phyloP scores from a whole-genome alignment of 2,329 filamentous ascomycete genomes.

The Xylariaceae sp. region DNA sequence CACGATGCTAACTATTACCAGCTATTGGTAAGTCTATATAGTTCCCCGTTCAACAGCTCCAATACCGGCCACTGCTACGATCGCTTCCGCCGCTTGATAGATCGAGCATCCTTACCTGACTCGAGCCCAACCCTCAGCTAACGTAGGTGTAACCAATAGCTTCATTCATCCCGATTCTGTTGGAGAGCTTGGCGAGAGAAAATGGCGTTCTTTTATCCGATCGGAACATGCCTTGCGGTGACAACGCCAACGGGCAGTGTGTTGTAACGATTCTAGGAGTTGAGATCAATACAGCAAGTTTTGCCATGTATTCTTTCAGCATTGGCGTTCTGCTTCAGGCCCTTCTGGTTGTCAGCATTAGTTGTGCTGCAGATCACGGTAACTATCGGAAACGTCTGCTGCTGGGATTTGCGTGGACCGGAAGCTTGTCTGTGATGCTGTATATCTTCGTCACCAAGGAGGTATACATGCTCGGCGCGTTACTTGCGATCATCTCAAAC shows the following conservation, averaged over 20 bases:
- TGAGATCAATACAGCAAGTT: slow-evolving; percentile 93
- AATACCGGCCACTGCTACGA: background rate
- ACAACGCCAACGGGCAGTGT: slow-evolving; percentile 72
- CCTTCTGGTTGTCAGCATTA: slow-evolving; percentile 92
- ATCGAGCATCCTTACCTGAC: background rate
- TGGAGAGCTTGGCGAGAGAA: slow-evolving; percentile 91
- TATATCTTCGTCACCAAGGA: slow-evolving; percentile 78
- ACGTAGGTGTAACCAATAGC: slow-evolving; percentile 52
- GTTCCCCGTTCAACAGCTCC: background rate
- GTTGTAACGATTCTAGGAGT: slow-evolving; percentile 79
- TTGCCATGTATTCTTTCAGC: slow-evolving; percentile 98
- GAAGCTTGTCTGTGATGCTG: slow-evolving; percentile 81
- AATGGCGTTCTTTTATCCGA: slow-evolving; percentile 86
- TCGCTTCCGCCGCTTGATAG: background rate
- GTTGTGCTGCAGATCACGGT: slow-evolving; percentile 92
- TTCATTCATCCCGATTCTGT: slow-evolving; percentile 92
- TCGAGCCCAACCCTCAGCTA: slow-evolving; percentile 5
- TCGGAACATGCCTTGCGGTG: slow-evolving; percentile 72
- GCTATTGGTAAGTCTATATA: slow-evolving; percentile 34
- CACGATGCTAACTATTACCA: slow-evolving; percentile 18
- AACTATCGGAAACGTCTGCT: slow-evolving; percentile 87
- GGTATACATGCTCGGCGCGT: slow-evolving; percentile 77
- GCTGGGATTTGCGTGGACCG: slow-evolving; percentile 80
- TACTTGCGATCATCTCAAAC: slow-evolving; percentile 88
- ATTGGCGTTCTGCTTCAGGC: slow-evolving; percentile 88